phyloP scores from a whole-genome alignment of 331 rosid genomes.

The Arachis monticola region DNA sequence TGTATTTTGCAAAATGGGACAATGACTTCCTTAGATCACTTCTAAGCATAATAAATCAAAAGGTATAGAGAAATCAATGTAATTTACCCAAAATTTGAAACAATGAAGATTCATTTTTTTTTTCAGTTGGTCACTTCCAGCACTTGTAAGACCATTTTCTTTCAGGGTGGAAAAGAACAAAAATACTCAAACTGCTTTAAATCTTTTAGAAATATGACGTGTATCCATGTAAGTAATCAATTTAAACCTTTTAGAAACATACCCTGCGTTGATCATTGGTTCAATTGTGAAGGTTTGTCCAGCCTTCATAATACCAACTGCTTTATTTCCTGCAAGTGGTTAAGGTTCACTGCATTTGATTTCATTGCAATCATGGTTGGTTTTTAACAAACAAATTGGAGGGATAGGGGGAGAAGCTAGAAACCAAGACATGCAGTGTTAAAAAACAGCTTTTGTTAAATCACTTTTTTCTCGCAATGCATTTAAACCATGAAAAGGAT shows the following conservation, averaged over 20 bases:
- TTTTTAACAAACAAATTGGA: conserved; percentile 1
- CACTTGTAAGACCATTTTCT: neutral
- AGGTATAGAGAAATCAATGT: no score
- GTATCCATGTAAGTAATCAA: neutral
- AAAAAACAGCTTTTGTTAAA: neutral
- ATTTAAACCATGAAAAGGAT: conserved; percentile 55
- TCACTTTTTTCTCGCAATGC: neutral
- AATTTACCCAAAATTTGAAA: no score
- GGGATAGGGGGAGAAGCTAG: neutral
- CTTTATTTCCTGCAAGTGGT: conserved; percentile 80
- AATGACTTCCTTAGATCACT: no score
- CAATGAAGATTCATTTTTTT: no score
- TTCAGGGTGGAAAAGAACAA: neutral
- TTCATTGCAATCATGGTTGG: conserved; percentile 17
- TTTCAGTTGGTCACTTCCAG: conserved; percentile 1
- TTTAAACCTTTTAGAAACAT: conserved; percentile 9
- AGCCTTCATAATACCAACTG: conserved; percentile 96
- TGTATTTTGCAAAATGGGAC: no score
- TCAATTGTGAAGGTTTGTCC: conserved; percentile 95
- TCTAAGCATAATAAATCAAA: no score
- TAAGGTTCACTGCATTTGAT: conserved; percentile 45
- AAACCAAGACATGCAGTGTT: neutral
- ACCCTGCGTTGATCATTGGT: conserved; percentile 97
- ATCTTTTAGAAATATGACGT: neutral
- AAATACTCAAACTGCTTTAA: neutral